These are phyloP conservation scores for Notholithocarpus densiflorus DNA, from an alignment of 306 rosid genomes.

Conservation along the genomic window DNA sequence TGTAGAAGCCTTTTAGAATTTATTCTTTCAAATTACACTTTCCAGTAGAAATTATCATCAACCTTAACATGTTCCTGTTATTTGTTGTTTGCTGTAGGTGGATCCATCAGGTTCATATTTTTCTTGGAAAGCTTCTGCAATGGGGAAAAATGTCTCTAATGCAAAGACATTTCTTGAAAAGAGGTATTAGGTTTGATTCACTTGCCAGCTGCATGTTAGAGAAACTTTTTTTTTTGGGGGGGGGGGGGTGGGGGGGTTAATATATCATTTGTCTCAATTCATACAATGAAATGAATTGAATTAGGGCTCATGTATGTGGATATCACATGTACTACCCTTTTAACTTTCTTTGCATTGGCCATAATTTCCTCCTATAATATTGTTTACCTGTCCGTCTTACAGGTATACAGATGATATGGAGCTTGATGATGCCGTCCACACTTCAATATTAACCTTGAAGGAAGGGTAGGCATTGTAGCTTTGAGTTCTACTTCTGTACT, in stretches of 20 bases:
- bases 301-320: no score
- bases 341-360: no score
- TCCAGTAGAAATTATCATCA: no score
- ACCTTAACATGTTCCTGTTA: not conserved
- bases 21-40: no score
- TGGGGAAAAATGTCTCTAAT: constrained; percentile 98
- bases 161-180: constrained; percentile 98
- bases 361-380: no score
- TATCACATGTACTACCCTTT: no score
- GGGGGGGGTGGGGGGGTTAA: no score
- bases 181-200: constrained; percentile 47
- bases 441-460: constrained; percentile 91
- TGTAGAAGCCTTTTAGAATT: no score
- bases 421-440: constrained; percentile 97
- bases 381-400: no score
- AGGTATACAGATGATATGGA: constrained; percentile 99
- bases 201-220: not conserved
- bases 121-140: constrained; percentile 98
- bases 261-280: no score
- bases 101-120: constrained; percentile 98
- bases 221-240: not conserved
- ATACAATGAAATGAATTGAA: no score
- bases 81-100: constrained; percentile 50
- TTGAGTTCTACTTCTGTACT: no score
- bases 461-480: constrained; percentile 61